phyloP scores from a whole-genome alignment of 495 filamentous ascomycete genomes.

The Alectoria sarmentosa region DNA sequence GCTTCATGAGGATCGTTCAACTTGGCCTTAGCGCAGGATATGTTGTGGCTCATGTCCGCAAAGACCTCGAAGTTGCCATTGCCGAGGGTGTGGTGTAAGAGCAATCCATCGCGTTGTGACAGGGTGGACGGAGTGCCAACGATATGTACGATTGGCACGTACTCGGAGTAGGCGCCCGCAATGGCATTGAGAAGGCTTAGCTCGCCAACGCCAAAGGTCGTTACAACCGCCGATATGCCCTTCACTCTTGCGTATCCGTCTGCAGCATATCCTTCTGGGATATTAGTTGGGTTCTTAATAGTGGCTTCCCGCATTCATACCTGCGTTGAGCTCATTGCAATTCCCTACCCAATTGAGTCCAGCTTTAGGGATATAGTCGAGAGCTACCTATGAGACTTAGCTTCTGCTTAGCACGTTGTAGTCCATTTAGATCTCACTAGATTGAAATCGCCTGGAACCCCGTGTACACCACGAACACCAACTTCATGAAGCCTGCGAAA shows the following conservation, averaged over 20 bases:
- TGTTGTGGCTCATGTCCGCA: constrained; percentile 61
- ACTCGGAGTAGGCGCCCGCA: constrained; percentile 57
- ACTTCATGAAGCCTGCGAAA: constrained; percentile 57
- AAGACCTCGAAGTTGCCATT: constrained; percentile 90
- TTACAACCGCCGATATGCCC: constrained; percentile 57
- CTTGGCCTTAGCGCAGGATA: constrained; percentile 63
- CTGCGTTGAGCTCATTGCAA: constrained; percentile 62
- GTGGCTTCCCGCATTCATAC: constrained; percentile 31
- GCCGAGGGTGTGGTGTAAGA: constrained; percentile 91
- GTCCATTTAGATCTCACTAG: constrained; percentile 22
- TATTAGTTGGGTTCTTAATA: constrained; percentile 22
- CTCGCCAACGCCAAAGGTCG: constrained; percentile 67
- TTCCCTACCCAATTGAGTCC: constrained; percentile 62
- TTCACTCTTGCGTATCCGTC: constrained; percentile 67
- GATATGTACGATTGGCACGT: constrained; percentile 56
- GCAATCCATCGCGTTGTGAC: constrained; percentile 47
- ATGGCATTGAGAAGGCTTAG: constrained; percentile 62
- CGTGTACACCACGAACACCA: constrained; percentile 51
- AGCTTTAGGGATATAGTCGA: constrained; percentile 55
- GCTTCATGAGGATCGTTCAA: constrained; percentile 64
- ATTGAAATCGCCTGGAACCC: constrained; percentile 53
- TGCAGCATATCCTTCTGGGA: constrained; percentile 55
- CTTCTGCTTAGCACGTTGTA: neutral
- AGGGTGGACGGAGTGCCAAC: constrained; percentile 52
- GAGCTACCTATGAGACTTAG: constrained; percentile 35